A percentile compares a stretch with the other conserved stretches of the same genome.
Evolutionary conservation across 306 rosid genomes (phyloP).

Genomic region (Coriaria nepalensis): DNA sequence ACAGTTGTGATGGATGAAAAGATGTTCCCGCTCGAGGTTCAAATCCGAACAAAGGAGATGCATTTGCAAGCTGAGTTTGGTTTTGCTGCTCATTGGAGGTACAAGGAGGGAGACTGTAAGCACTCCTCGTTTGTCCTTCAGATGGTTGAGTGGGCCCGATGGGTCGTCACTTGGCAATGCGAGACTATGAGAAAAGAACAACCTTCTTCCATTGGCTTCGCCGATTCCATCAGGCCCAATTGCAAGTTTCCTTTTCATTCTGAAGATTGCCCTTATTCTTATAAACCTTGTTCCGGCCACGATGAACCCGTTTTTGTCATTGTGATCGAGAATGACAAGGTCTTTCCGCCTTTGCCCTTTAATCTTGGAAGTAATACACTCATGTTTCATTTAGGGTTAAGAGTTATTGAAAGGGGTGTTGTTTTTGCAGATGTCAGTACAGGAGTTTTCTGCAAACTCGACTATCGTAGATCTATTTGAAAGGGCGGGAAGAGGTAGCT

Average conservation of each 20-base stretch:
- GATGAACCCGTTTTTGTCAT: constrained; percentile 87
- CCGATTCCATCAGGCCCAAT: constrained; percentile 49
- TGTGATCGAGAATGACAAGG: constrained; percentile 87
- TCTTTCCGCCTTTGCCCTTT: constrained; percentile 16
- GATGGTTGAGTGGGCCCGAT: constrained; percentile 99
- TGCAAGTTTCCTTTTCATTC: constrained; percentile 88
- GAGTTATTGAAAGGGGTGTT: background rate
- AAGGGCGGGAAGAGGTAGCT: constrained; percentile 56
- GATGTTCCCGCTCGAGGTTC: constrained; percentile 71
- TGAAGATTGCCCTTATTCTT: constrained; percentile 67
- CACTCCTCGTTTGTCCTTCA: constrained; percentile 86
- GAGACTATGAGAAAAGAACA: constrained; percentile 73
- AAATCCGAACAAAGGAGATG: constrained; percentile 88
- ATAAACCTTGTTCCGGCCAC: constrained; percentile 44
- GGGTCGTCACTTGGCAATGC: constrained; percentile 99
- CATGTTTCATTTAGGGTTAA: background rate
- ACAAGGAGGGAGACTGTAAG: constrained; percentile 91
- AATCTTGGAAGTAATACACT: background rate
- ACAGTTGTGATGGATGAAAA: constrained; percentile 86
- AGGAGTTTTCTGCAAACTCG: constrained; percentile 66
- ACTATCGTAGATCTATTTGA: constrained; percentile 61
- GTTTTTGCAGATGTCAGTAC: constrained; percentile 82
- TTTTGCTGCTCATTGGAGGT: constrained; percentile 98
- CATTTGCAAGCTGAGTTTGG: constrained; percentile 96
- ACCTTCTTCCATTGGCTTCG: constrained; percentile 27